A percentile compares a stretch with the other conserved stretches of the same genome.
phyloP scores from a whole-genome alignment of 2,329 filamentous ascomycete genomes.

The Alternaria panax region DNA sequence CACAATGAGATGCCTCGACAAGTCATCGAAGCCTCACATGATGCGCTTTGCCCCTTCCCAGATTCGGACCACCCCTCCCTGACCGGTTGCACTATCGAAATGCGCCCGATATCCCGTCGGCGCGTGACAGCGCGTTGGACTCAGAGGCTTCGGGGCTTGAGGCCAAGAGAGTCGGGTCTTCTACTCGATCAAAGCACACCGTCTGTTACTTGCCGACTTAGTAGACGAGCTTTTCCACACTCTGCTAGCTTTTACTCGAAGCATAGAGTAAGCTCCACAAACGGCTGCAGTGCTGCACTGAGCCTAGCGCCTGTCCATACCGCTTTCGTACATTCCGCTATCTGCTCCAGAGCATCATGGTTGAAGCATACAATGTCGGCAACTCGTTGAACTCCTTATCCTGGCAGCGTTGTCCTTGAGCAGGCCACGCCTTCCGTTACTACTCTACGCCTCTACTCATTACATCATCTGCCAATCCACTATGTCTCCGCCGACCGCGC shows the following conservation, averaged over 20 bases:
- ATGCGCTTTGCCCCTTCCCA: background rate
- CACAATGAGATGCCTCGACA: background rate
- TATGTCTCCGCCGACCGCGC: slow-evolving; percentile 18
- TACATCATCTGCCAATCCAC: slow-evolving; percentile 1
- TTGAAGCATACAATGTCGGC: slow-evolving; percentile 9
- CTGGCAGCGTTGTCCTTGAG: background rate
- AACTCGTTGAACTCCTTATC: background rate
- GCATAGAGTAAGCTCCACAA: slow-evolving; percentile 7
- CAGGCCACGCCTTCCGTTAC: background rate
- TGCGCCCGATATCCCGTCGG: background rate
- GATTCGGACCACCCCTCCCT: slow-evolving; percentile 2
- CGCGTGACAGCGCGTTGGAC: background rate
- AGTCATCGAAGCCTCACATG: background rate
- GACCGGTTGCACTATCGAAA: background rate
- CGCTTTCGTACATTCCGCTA: slow-evolving; percentile 15
- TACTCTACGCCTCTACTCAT: background rate
- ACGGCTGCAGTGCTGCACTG: slow-evolving; percentile 15
- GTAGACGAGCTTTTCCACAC: background rate
- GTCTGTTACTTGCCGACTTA: background rate
- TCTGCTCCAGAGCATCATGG: background rate
- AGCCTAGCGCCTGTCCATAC: slow-evolving; percentile 22
- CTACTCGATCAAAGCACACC: background rate
- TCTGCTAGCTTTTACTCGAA: background rate
- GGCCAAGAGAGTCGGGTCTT: background rate
- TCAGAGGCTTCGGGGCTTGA: background rate